Base-by-base conservation (phyloP, 768 basidiomycete genomes). In the Lactarius pseudohatsudake region DNA sequence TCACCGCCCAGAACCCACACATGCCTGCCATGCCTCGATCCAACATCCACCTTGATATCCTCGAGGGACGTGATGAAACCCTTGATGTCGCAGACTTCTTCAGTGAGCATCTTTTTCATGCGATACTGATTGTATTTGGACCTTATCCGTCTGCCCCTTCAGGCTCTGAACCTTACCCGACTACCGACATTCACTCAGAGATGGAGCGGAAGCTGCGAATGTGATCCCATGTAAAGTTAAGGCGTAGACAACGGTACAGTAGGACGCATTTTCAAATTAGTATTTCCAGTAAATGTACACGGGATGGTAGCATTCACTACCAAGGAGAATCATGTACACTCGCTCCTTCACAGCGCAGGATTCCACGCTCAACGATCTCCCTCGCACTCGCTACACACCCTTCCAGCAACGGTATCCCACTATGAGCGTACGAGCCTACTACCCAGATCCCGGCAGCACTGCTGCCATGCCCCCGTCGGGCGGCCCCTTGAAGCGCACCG, bases 21-120 rank as follows among this genome's bases (percentile, higher is more conserved):
- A 84, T 91, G 78, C 83, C 90, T 18, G 84, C 80, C 45, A 75
- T 88, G 70, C 79, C 83, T 18, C 84, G 83, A 60, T 86, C 87
- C 13, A 97, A 98, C 78, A 74, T 98, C 45, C 89, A 92, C 70
- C 85, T 96, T 32, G 96, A 99, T 75, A 92, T 98, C 71, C 77
- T 99, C 65, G 91, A 92, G 86, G 96, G 96, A 56, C 86, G 89
- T 45, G 96, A 99, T 73, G 93, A 97, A 76, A 81, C 78, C 28
- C 81, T 99, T 62, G 89, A 90, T 32, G 83, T 88, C 4, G 78
- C 79, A 2, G 96, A 98, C 74, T 82, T 96, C 71, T 91, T 98
- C 45, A 88, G 94, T 87, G 71, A 55, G 85, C 77, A 43, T 54
- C 58, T 8, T 34, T 20, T 40, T 30, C 41, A 43, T 53, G 50